These are phyloP conservation scores for Tolypocladium ovalisporum DNA, from an alignment of 2,329 filamentous ascomycete genomes.

Conservation along the genomic window DNA sequence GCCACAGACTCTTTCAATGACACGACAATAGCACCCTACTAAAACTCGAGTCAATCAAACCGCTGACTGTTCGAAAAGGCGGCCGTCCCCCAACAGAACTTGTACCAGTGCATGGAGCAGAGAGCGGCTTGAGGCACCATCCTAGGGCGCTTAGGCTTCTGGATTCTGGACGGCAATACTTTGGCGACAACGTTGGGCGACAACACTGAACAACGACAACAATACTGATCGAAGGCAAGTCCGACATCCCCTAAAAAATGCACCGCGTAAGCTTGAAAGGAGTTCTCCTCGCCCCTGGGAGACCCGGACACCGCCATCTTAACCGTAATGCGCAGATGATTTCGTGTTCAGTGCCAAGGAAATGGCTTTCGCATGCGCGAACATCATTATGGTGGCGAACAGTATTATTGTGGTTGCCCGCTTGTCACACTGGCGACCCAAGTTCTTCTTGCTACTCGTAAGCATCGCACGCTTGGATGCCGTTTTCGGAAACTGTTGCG, in stretches of 20 bases:
- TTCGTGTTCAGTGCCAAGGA: no score
- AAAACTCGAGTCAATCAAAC: neutral
- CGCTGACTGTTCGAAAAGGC: neutral
- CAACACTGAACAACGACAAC: neutral
- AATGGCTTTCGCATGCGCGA: no score
- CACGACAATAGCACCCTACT: neutral
- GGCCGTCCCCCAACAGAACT: neutral
- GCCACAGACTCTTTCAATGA: conserved; percentile 6
- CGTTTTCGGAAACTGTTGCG: neutral
- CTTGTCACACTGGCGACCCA: no score
- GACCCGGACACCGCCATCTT: no score
- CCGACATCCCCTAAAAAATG: no score
- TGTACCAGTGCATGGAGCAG: neutral
- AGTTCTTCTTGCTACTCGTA: no score
- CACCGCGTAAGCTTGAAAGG: neutral
- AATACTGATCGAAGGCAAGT: neutral
- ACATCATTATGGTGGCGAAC: no score
- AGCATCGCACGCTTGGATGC: no score
- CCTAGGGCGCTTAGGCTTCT: neutral
- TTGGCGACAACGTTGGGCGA: neutral
- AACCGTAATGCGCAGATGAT: no score
- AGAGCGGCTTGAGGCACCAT: neutral
- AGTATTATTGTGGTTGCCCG: no score
- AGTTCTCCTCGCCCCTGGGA: neutral
- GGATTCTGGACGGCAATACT: no score